These are phyloP conservation scores for Pseudozyma tsukubaensis DNA, from an alignment of 1,284 basidiomycete species.

Conservation along the genomic window DNA sequence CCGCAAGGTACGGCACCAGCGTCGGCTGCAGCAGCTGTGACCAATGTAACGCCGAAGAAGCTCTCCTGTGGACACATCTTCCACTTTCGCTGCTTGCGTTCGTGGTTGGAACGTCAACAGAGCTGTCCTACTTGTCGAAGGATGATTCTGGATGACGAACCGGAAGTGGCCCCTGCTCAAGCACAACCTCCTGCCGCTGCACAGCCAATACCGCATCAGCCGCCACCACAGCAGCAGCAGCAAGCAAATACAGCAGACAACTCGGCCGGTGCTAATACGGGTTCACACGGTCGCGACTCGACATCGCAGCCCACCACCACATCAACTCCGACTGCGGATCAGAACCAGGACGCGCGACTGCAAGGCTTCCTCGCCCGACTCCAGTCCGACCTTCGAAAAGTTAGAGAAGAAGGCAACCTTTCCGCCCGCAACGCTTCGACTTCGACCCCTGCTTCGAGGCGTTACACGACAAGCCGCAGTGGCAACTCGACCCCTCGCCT, in stretches of 20 bases:
- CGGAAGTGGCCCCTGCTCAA: constrained; percentile 5
- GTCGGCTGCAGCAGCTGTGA: constrained; percentile 6
- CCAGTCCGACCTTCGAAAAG: constrained; percentile 48
- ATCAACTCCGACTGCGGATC: constrained; percentile 18
- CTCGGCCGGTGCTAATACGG: not conserved
- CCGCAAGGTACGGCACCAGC: constrained; percentile 5
- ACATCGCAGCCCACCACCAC: constrained; percentile 1
- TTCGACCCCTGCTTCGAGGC: not conserved
- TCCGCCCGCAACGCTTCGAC: constrained; percentile 21
- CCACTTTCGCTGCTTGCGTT: constrained; percentile 95
- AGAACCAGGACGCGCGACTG: constrained; percentile 24
- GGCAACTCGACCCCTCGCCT: constrained; percentile 23
- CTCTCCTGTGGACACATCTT: constrained; percentile 96
- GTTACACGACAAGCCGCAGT: constrained; percentile 11
- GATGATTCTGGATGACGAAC: constrained; percentile 78
- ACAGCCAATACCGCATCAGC: not conserved
- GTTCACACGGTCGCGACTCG: not conserved
- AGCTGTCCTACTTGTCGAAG: constrained; percentile 95
- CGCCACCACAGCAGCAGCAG: constrained; percentile 9
- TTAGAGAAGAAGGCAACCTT: constrained; percentile 43
- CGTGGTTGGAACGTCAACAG: constrained; percentile 95
- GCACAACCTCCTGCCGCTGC: too few species aligned
- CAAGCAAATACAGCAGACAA: constrained; percentile 6
- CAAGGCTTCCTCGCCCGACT: constrained; percentile 44
- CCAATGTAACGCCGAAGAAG: constrained; percentile 93